Evolutionary conservation across 345 rosid genomes (phyloP), one percentile per base, ranked within the genome.

Genomic region (Linum usitatissimum): DNA sequence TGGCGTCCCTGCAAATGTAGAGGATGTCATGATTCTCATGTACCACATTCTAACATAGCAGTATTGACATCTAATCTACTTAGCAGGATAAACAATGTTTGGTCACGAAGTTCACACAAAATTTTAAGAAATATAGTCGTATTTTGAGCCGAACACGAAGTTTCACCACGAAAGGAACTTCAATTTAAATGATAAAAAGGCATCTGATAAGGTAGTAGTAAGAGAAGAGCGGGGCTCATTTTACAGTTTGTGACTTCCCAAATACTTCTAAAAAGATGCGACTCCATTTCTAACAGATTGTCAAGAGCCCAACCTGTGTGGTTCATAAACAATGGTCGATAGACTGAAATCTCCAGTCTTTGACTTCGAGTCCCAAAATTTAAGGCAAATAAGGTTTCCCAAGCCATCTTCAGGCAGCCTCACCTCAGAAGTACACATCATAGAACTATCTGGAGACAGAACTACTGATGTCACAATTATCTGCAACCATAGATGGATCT

Each of bases 361-460:
- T 57, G 86, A 73, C 63, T 72, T 77, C 28, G 77, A 74, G 42
- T 39, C 66, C 99, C 99, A 93, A 70, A 93, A 86, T 78, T 90
- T 93, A 18, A 93, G 96, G 72, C 87, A 83, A 56, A 86, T 79
- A 65, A 90, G 79, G 28, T 96, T 91, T 49, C 97, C 99, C 30
- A 93, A 68, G 71, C 85, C 96, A 61, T 84, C 88, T 81, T 93
- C 99, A 40, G 91, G 77, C 78, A 84, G 94, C 78, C 80, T 90
- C 71, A 79, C 83, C 75, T 93, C 99, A 30, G 84, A 78, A 62
- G 99, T 86, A 76, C 86, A 57, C 96, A 93, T 81, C 70, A 83
- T 36, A 38, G 90, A 86, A 53, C 97, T 88, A 78, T 93, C 96
- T 9, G 66, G 67, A 49, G 99, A 90, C 42, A 93, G 86, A 62